A percentile compares a stretch with the other conserved stretches of the same genome.
phyloP scores from a whole-genome alignment of 129 eudicot species.

The Dittrichia graveolens region DNA sequence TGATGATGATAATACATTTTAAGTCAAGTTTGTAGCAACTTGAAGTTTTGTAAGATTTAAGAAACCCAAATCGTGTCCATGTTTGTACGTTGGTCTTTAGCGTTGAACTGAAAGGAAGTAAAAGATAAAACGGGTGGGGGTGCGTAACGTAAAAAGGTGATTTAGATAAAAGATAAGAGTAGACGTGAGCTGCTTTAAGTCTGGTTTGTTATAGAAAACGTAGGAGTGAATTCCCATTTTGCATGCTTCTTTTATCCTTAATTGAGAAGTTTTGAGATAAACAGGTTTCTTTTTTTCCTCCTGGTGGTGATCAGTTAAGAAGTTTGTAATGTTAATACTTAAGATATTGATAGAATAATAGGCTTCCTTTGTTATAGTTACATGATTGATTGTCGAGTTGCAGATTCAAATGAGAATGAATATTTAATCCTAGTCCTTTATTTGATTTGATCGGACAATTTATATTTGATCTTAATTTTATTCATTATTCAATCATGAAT shows the following conservation, averaged over 20 bases:
- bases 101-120: neutral
- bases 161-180: too few species aligned
- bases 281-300: constrained; percentile 30
- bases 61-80: constrained; percentile 22
- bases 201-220: neutral
- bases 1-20: too few species aligned
- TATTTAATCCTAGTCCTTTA: too few species aligned
- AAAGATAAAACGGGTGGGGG: neutral
- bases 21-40: neutral
- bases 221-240: constrained; percentile 19
- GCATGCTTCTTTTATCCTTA: constrained; percentile 17
- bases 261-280: neutral
- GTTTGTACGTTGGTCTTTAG: constrained; percentile 12
- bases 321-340: constrained; percentile 16
- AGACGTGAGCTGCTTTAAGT: too few species aligned
- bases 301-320: constrained; percentile 35
- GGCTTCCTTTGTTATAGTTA: constrained; percentile 2
- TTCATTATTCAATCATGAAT: too few species aligned
- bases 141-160: too few species aligned
- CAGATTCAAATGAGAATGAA: too few species aligned
- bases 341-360: constrained; percentile 4
- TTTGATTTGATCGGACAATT: too few species aligned
- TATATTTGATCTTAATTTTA: too few species aligned
- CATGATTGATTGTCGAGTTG: too few species aligned
- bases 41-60: constrained; percentile 22